These are phyloP conservation scores for Entomortierella lignicola DNA, from an alignment of 192 early-diverging fungal genomes.

Conservation along the genomic window DNA sequence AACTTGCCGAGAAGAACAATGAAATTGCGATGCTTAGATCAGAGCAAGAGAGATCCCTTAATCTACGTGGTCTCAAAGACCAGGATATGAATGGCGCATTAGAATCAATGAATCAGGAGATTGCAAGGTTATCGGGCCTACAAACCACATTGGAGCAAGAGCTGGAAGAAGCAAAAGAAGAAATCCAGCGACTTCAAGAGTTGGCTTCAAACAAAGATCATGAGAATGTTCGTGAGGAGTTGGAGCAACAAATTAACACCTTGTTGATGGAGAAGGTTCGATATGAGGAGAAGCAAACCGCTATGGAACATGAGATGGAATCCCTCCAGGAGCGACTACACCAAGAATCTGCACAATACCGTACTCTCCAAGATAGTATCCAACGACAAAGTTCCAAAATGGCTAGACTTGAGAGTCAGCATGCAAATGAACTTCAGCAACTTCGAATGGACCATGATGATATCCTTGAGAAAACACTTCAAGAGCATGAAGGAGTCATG, in stretches of 20 bases:
- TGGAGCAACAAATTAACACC: slow-evolving; percentile 11
- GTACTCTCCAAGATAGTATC: slow-evolving; percentile 32
- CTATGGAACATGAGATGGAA: slow-evolving; percentile 13
- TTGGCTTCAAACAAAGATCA: neutral
- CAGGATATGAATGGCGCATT: too few relatives aligned
- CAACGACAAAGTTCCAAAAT: slow-evolving; percentile 41
- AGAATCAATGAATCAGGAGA: neutral
- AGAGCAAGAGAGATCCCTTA: neutral
- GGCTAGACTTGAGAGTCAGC: slow-evolving; percentile 28
- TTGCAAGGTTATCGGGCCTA: neutral
- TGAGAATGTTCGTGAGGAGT: neutral
- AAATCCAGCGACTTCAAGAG: neutral
- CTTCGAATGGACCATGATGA: slow-evolving; percentile 22
- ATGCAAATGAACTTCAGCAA: slow-evolving; percentile 22
- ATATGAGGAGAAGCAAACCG: neutral
- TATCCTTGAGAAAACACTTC: slow-evolving; percentile 3
- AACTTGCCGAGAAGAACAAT: slow-evolving; percentile 4
- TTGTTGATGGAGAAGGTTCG: neutral
- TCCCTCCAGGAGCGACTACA: slow-evolving; percentile 19
- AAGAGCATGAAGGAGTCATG: slow-evolving; percentile 15
- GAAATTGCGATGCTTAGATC: neutral
- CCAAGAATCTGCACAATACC: slow-evolving; percentile 42
- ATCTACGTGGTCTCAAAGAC: too few relatives aligned
- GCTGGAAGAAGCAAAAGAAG: neutral
- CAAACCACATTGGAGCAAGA: slow-evolving; percentile 1